Evolutionary conservation across 352 stramenopile species (phyloP).

Genomic region (Pythium sp.): DNA sequence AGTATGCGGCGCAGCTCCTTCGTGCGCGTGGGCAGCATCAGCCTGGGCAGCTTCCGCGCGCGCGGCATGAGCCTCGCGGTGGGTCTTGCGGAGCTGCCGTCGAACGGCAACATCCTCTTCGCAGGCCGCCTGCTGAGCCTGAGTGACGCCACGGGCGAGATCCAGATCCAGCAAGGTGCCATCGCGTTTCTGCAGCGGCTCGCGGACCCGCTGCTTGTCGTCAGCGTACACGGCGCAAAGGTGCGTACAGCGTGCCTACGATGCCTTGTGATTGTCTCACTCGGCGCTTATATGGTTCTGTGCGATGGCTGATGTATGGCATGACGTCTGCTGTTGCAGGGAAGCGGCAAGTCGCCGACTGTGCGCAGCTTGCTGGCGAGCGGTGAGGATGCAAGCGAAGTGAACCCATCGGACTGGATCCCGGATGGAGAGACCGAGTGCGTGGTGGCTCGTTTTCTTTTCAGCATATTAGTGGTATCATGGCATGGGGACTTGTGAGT

Average conservation of each 20-base stretch:
- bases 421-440: slow-evolving; percentile 24
- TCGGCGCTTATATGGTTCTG: no score
- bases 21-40: slow-evolving; percentile 20
- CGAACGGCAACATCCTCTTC: slow-evolving; percentile 53
- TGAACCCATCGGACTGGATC: slow-evolving; percentile 20
- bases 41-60: background rate
- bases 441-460: background rate
- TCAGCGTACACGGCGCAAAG: slow-evolving; percentile 64
- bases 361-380: slow-evolving; percentile 40
- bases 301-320: background rate
- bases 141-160: slow-evolving; percentile 32
- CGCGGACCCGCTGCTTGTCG: slow-evolving; percentile 58
- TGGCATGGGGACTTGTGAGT: background rate
- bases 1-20: slow-evolving; percentile 11
- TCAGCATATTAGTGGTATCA: background rate
- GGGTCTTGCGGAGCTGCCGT: slow-evolving; percentile 9
- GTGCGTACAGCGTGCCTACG: slow-evolving; percentile 6
- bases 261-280: no score
- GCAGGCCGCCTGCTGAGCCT: slow-evolving; percentile 60
- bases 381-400: slow-evolving; percentile 18
- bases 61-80: slow-evolving; percentile 5
- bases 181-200: slow-evolving; percentile 74
- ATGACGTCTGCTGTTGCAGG: slow-evolving; percentile 16
- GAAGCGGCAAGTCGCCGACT: slow-evolving; percentile 48
- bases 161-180: slow-evolving; percentile 71